These are phyloP conservation scores for Karstenula rhodostoma DNA, from an alignment of 2,329 filamentous ascomycete species.

Conservation along the genomic window DNA sequence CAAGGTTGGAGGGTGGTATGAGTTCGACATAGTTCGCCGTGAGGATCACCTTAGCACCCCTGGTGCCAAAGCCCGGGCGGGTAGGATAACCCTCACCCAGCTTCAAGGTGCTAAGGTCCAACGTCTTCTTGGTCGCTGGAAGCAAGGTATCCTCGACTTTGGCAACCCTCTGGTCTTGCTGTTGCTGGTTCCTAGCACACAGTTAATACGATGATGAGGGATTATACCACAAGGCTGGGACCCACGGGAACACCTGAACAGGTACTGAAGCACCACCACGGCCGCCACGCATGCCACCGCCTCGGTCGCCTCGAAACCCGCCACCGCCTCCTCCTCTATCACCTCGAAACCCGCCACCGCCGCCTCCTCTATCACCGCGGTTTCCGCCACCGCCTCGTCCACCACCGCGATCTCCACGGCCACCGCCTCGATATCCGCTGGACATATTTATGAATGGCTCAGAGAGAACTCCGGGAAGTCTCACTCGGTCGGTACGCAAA, in stretches of 20 bases:
- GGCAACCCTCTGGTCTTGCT: constrained; percentile 18
- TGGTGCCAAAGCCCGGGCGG: constrained; percentile 29
- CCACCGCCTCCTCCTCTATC: constrained; percentile 12
- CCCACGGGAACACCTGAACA: constrained; percentile 19
- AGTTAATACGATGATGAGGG: neutral
- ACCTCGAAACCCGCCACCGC: neutral
- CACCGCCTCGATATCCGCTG: neutral
- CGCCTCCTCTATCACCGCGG: neutral
- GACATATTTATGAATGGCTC: constrained; percentile 10
- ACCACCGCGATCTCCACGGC: constrained; percentile 3
- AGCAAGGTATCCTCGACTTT: constrained; percentile 24
- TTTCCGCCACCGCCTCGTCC: neutral
- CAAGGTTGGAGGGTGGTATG: constrained; percentile 21
- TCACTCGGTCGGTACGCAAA: constrained; percentile 4
- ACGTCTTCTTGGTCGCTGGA: constrained; percentile 21
- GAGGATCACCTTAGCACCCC: constrained; percentile 24
- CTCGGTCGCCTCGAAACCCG: constrained; percentile 13
- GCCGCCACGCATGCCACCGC: constrained; percentile 13
- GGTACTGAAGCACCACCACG: constrained; percentile 14
- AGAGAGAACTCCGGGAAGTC: neutral
- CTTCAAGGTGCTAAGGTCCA: constrained; percentile 16
- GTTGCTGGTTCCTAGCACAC: constrained; percentile 17
- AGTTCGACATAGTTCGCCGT: constrained; percentile 32
- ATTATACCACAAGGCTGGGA: neutral
- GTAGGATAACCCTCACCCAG: constrained; percentile 19